Conservation (phyloP, 768 basidiomycete genomes). For the Termitomyces sp. region DNA sequence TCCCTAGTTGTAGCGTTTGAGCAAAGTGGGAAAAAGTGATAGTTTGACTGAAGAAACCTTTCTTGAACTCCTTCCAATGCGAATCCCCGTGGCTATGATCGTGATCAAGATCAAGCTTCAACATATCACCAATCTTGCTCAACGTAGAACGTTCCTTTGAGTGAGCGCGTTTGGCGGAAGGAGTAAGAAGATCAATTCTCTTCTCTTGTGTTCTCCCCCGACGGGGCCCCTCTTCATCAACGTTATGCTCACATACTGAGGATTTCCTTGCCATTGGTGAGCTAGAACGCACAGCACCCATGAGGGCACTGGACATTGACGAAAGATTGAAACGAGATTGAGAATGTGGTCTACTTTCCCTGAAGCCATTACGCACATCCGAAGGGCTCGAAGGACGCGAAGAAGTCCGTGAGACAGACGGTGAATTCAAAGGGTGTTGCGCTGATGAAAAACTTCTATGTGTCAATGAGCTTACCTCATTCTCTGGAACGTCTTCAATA, state of each 20-base stretch:
- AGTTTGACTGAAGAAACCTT: conserved; percentile 44
- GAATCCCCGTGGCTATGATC: conserved; percentile 39
- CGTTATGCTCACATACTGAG: conserved; percentile 14
- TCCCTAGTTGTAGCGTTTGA: conserved; percentile 46
- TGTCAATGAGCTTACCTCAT: conserved; percentile 18
- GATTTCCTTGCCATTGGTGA: conserved; percentile 27
- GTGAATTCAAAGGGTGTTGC: conserved; percentile 2
- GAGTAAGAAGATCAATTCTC: conserved; percentile 4
- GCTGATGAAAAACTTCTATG: conserved; percentile 7
- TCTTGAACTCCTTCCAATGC: conserved; percentile 84
- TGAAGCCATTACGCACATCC: background rate
- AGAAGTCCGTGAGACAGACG: conserved; percentile 4
- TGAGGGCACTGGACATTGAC: conserved; percentile 43
- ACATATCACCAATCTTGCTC: conserved; percentile 33
- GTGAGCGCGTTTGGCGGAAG: conserved; percentile 9
- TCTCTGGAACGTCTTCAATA: conserved; percentile 35
- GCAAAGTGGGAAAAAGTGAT: background rate
- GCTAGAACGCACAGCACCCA: conserved; percentile 45
- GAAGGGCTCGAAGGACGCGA: conserved; percentile 11
- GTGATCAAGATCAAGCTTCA: conserved; percentile 34
- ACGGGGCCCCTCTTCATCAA: conserved; percentile 17
- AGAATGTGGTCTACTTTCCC: conserved; percentile 22
- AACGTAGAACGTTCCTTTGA: conserved; percentile 30
- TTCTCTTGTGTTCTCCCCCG: conserved; percentile 34
- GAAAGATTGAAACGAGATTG: conserved; percentile 49